Evolutionary conservation across 1,284 basidiomycete genomes (phyloP).

Genomic region (Ustilago curta): DNA sequence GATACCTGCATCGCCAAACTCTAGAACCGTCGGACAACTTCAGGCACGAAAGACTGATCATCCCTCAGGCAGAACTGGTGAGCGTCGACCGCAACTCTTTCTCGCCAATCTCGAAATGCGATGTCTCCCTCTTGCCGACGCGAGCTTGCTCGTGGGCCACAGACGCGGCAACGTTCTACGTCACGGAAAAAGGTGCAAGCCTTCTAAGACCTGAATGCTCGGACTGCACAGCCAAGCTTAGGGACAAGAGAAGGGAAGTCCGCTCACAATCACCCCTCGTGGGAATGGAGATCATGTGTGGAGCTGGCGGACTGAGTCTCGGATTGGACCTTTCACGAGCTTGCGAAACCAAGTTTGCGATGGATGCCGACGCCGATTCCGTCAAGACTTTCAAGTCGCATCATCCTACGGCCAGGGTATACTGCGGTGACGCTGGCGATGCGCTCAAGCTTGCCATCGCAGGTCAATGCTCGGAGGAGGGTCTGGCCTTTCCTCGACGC

Average conservation of each 20-base stretch:
- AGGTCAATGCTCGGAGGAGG: neutral
- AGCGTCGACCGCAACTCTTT: neutral
- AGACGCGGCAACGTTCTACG: conserved; percentile 15
- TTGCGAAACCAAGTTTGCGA: conserved; percentile 33
- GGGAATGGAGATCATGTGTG: conserved; percentile 38
- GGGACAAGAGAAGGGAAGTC: neutral
- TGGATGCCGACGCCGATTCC: conserved; percentile 24
- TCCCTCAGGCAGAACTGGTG: conserved; percentile 1
- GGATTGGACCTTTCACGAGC: conserved; percentile 38
- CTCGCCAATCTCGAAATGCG: conserved; percentile 14
- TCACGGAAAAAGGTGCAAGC: neutral
- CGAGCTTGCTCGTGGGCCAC: neutral
- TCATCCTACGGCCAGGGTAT: conserved; percentile 19
- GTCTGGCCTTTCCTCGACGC: conserved; percentile 6
- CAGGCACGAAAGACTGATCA: conserved; percentile 31
- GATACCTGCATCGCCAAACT: conserved; percentile 15
- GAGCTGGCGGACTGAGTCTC: conserved; percentile 41
- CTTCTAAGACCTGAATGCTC: conserved; percentile 13
- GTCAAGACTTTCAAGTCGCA: conserved; percentile 28
- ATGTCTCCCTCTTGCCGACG: conserved; percentile 12
- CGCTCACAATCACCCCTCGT: neutral
- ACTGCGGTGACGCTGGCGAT: conserved; percentile 24
- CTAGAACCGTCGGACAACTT: neutral
- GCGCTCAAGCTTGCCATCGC: conserved; percentile 17
- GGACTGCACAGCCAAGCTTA: neutral